Evolutionary conservation across 352 stramenopile genomes (phyloP), one percentile per base, ranked within the genome.

Genomic region (Phytophthora crassamura): DNA sequence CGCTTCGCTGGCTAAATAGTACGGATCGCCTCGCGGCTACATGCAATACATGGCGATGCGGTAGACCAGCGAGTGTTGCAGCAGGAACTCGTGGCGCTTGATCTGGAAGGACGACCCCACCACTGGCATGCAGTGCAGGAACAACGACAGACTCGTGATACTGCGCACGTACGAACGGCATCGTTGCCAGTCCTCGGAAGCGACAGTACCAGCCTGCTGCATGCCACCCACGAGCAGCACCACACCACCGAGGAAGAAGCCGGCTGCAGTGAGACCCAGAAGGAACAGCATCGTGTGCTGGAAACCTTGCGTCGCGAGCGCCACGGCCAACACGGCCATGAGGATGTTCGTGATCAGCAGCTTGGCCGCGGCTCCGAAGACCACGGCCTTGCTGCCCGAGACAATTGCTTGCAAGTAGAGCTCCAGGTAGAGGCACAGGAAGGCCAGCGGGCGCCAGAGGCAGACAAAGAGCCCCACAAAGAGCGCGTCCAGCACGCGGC

Each of bases 61-160:
- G 59, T 93, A 93, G 35, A 93, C 82, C 16, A 93, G 70, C 39
- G 86, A 93, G 62, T 93, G 74, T 52, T 90, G 50, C 11, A 93
- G 62, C 25, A 94, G 57, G 55, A 84, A 90, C 41, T 92, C 69
- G 70, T 94, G 87, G 34, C 85, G 82, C 55, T 94, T 95, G 59
- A 94, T 82, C 48, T 74, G 53, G 12, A 93, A 64, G 4, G 68
- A 84, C 1, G 83, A 69, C 8, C 85, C 87, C 33, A 87, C 58
- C n/a, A 93, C 69, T 2, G 87, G 85, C 25, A 95, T 66, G 15
- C 72, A 80, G 33, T 83, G 81, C 36, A 95, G 64, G 46, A 95
- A 92, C 16, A 94, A 74, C 48, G 87, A 94, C 15, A 95, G 68
- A 49, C 85, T 93, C 20, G 85, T 90, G 52, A 93, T 89, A 56